Evolutionary conservation across 345 rosid genomes (phyloP), one percentile per base, ranked within the genome.

Genomic region (Acer yangbiense): DNA sequence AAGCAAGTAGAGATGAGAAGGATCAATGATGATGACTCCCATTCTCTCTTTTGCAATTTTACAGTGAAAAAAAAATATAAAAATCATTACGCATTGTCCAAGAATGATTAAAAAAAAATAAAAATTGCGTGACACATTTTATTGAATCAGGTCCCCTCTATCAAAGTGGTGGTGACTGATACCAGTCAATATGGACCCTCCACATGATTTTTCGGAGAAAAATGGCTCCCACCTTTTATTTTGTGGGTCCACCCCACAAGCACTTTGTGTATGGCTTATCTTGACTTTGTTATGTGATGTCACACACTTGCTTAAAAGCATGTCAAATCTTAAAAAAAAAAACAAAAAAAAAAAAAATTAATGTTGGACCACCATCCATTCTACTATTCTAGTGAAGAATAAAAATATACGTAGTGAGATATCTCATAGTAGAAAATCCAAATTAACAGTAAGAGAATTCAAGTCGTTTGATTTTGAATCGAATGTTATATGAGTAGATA

Each of bases 31-130:
- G 41, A 35, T 65, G 35, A 35, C 35, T 29, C n/a, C 39, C 39
- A 35, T 13, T 67, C 20, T 41, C 9, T 32, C 20, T 20, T 35
- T 52, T 25, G 6, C 3, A 23, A 25, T 9, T 72, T 54, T 54
- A 23, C 74, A 29, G 46, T 57, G 65, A 43, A 25, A 7, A 12
- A n/a, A 18, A 43, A 10, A 18, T 43, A 43, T 1, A 29, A 29
- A 35, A 64, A 74, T 74, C 70, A 64, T 64, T 43, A 74, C 77
- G 70, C 77, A 50, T 74, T 74, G 62, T 60, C 27, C 70, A 16
- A 44, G 60, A 61, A 71, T 74, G 79, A 80, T 83, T 50, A 87
- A 25, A 25, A 1, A 25, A 25, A 10, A 43, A 14, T 43, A n/a
- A n/a, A n/a, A n/a, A 66, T 68, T 52, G 75, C 74, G 60, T 20